These are phyloP conservation scores for Arthrobotrys sinensis DNA, from an alignment of 2,329 filamentous ascomycete species.

Conservation along the genomic window DNA sequence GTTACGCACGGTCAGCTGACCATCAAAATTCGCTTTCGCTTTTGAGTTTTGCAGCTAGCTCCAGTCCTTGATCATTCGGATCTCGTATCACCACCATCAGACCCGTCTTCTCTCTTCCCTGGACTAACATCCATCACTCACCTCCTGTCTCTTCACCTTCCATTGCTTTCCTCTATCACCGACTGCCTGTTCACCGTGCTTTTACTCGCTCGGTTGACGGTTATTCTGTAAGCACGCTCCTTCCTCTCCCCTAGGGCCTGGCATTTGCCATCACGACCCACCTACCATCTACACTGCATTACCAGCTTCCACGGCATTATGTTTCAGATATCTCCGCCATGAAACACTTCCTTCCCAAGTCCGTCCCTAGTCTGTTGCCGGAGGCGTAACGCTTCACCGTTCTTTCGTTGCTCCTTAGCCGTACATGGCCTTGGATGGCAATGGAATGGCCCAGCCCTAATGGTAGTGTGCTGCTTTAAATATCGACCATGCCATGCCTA, in stretches of 20 bases:
- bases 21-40: conserved; percentile 35
- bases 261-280: conserved; percentile 31
- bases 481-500: conserved; percentile 24
- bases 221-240: conserved; percentile 35
- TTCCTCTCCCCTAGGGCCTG: conserved; percentile 3
- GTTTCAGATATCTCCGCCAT: conserved; percentile 46
- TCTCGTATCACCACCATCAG: conserved; percentile 35
- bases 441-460: conserved; percentile 38
- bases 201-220: conserved; percentile 33
- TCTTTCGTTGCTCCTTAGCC: conserved; percentile 16
- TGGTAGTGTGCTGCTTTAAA: conserved; percentile 39
- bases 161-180: not conserved
- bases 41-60: conserved; percentile 41
- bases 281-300: conserved; percentile 27
- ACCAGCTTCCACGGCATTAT: conserved; percentile 36
- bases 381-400: conserved; percentile 28
- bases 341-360: conserved; percentile 53
- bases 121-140: conserved; percentile 1
- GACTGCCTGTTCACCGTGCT: conserved; percentile 11
- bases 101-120: not conserved
- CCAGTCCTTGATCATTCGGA: conserved; percentile 30
- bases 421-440: conserved; percentile 13
- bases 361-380: conserved; percentile 39
- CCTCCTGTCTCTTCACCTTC: not conserved
- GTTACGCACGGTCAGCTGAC: conserved; percentile 60